Evolutionary conservation across 1,284 basidiomycete genomes (phyloP), one percentile per base, ranked within the genome.

Genomic region (Rhizoctonia solani): DNA sequence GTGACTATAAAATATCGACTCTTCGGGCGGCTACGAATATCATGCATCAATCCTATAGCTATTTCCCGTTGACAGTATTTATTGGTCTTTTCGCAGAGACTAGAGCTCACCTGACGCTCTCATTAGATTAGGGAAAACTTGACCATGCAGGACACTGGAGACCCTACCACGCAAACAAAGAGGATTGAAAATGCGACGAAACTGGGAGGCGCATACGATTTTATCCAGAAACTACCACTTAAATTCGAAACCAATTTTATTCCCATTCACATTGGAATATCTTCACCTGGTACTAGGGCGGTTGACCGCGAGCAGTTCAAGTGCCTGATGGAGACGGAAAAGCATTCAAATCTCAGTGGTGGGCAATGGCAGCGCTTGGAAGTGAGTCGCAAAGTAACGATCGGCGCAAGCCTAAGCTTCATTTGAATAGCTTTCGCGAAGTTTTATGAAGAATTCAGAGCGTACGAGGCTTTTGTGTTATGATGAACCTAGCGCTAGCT

Each of bases 361-460:
- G 89, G 89, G 0, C 87, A 92, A 76, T 85, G 89, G 84, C 89
- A 92, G 72, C 78, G 88, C 49, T 81, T 92, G 59, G 89, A 89
- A 11, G 79, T 91, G 86, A 89, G 74, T 39, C n/a, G n/a, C n/a
- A n/a, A n/a, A n/a, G n/a, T 8, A 39, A 72, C 82, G 77, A 32
- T 69, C 69, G 37, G 46, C 1, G 58, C 41, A 65, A 30, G 30
- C 54, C 29, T 53, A 19, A 41, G 19, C 39, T 21, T 19, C 27
- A 14, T 52, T 25, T 41, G 37, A 49, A 34, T 49, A 90, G 88
- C 61, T 85, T 5, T 61, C 89, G 19, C 81, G 89, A 63, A 89
- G 84, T 30, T 91, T 92, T 74, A 90, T 90, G 89, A 83, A 87
- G 13, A 86, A 87, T 4, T 79, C 87, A 42, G 79, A 79, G 55